phyloP scores from a whole-genome alignment of 768 basidiomycete genomes.

The Tylopilus sp. region DNA sequence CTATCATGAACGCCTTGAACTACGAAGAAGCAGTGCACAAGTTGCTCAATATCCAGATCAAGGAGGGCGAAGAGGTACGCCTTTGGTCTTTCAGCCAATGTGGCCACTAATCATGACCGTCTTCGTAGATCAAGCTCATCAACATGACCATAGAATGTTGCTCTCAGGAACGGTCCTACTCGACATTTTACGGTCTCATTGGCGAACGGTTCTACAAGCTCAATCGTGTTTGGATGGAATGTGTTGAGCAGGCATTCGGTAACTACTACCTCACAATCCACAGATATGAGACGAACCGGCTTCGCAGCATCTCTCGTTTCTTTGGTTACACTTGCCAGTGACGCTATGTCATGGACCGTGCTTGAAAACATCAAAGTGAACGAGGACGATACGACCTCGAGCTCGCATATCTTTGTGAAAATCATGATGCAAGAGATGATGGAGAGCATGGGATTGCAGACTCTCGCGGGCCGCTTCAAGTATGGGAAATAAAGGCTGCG shows the following conservation, averaged over 20 bases:
- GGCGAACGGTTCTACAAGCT: slow-evolving; percentile 97
- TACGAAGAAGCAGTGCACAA: slow-evolving; percentile 99
- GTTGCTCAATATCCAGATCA: slow-evolving; percentile 85
- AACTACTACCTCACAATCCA: slow-evolving; percentile 96
- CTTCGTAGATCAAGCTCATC: slow-evolving; percentile 79
- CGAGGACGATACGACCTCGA: slow-evolving; percentile 96
- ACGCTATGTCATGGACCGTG: slow-evolving; percentile 86
- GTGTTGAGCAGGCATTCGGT: slow-evolving; percentile 80
- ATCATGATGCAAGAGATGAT: slow-evolving; percentile 95
- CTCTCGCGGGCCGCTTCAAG: too few relatives aligned
- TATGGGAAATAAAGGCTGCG: too few relatives aligned
- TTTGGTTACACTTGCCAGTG: slow-evolving; percentile 88
- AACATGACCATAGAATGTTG: slow-evolving; percentile 99
- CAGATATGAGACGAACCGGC: slow-evolving; percentile 96
- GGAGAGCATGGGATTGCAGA: slow-evolving; percentile 50
- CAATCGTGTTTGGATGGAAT: slow-evolving; percentile 91
- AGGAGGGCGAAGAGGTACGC: slow-evolving; percentile 90
- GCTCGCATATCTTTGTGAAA: slow-evolving; percentile 95
- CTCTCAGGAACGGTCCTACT: slow-evolving; percentile 97
- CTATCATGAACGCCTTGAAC: slow-evolving; percentile 98
- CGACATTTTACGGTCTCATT: slow-evolving; percentile 91
- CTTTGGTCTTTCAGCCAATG: background rate
- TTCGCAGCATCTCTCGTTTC: slow-evolving; percentile 95
- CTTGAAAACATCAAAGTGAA: slow-evolving; percentile 87
- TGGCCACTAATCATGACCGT: background rate